Evolutionary conservation across 2,329 filamentous ascomycete species (phyloP).

Genomic region (Phaeosphaeria sp.): DNA sequence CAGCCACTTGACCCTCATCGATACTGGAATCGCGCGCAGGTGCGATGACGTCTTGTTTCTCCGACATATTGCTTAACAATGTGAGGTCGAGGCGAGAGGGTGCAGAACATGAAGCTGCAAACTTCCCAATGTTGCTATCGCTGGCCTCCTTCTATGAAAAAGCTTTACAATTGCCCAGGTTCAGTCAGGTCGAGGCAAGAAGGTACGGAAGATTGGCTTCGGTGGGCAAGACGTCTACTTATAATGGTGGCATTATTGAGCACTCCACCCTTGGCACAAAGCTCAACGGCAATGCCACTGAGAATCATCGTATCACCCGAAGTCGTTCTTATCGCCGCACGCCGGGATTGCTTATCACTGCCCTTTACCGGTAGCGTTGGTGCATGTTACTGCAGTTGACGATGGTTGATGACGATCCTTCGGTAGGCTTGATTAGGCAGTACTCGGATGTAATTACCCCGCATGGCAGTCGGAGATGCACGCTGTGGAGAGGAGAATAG

Average conservation of each 20-base stretch:
- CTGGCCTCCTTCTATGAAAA: no score
- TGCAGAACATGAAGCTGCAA: neutral
- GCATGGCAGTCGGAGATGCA: slow-evolving; percentile 7
- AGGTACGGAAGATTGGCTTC: neutral
- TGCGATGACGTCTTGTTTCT: slow-evolving; percentile 31
- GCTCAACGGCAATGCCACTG: slow-evolving; percentile 11
- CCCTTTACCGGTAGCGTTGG: slow-evolving; percentile 11
- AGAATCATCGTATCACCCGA: slow-evolving; percentile 15
- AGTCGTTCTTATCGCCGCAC: slow-evolving; percentile 20
- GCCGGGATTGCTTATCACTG: slow-evolving; percentile 21
- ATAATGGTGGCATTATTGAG: neutral
- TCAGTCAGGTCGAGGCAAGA: no score
- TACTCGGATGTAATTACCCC: slow-evolving; percentile 23
- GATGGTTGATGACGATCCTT: slow-evolving; percentile 23
- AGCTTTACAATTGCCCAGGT: no score
- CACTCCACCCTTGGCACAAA: slow-evolving; percentile 23
- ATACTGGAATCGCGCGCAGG: slow-evolving; percentile 32
- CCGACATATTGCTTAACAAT: slow-evolving; percentile 17
- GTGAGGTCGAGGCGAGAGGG: no score
- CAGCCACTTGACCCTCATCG: slow-evolving; percentile 34
- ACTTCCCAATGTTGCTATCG: neutral
- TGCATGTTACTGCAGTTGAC: slow-evolving; percentile 17
- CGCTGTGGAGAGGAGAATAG: neutral
- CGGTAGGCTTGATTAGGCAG: slow-evolving; percentile 29
- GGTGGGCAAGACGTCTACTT: neutral